Evolutionary conservation across 176 grass and related monocot species (phyloP).

Genomic region (Thalia dealbata): DNA sequence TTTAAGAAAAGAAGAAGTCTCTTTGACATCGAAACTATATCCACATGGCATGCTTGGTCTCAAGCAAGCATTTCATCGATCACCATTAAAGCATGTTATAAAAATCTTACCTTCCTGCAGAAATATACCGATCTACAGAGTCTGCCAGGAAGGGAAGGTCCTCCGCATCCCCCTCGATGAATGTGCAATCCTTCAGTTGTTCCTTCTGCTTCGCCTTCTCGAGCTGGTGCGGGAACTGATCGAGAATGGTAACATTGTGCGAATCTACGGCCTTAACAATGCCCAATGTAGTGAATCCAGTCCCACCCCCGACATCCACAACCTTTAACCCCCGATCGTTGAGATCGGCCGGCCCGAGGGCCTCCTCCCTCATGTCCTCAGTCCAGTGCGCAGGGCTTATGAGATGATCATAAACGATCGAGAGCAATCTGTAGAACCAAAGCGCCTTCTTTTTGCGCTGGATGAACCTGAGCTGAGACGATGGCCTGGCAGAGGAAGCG

Average conservation of each 20-base stretch:
- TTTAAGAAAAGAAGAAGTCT: neutral
- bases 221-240: constrained; percentile 92
- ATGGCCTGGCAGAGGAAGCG: constrained; percentile 38
- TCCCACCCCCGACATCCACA: constrained; percentile 85
- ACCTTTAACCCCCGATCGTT: constrained; percentile 41
- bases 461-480: constrained; percentile 67
- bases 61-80: neutral
- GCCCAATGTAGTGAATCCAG: constrained; percentile 70
- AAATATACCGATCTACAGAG: constrained; percentile 70
- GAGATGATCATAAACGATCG: constrained; percentile 88
- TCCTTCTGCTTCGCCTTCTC: constrained; percentile 72
- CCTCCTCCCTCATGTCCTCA: constrained; percentile 93
- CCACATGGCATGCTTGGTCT: neutral
- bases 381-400: constrained; percentile 94
- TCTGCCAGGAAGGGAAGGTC: constrained; percentile 74
- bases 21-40: neutral
- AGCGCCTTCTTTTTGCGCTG: constrained; percentile 99
- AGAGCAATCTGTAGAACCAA: constrained; percentile 97
- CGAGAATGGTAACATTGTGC: constrained; percentile 75
- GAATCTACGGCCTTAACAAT: constrained; percentile 60
- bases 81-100: neutral
- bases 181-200: constrained; percentile 52
- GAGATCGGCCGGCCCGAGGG: constrained; percentile 65
- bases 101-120: constrained; percentile 57
- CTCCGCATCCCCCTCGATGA: constrained; percentile 88